These are phyloP conservation scores for Tieghemiomyces parasiticus DNA, from an alignment of 192 early-diverging fungal species.

Conservation along the genomic window DNA sequence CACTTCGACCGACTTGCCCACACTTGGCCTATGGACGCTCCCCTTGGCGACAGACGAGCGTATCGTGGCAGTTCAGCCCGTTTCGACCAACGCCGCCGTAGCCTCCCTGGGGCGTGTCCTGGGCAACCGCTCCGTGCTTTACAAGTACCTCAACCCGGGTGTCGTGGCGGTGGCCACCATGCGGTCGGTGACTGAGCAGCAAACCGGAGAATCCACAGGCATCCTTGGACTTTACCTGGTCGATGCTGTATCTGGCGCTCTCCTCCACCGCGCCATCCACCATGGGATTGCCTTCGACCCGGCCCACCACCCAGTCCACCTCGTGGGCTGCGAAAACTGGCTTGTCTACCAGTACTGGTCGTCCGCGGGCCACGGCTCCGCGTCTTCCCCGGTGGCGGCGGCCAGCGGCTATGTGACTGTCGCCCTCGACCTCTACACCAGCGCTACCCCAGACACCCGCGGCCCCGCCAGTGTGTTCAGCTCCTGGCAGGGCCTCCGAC, in stretches of 20 bases:
- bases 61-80: conserved; percentile 7
- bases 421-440: conserved; percentile 80
- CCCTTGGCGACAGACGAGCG: conserved; percentile 1
- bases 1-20: conserved; percentile 11
- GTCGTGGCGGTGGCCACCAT: conserved; percentile 65
- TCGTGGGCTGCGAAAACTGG: conserved; percentile 74
- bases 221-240: conserved; percentile 60
- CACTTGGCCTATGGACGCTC: conserved; percentile 7
- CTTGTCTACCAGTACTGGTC: conserved; percentile 85
- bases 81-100: conserved; percentile 31
- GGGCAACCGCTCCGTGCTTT: conserved; percentile 89
- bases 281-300: conserved; percentile 28
- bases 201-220: conserved; percentile 36
- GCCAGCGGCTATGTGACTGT: conserved; percentile 65
- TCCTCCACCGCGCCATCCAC: conserved; percentile 58
- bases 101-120: conserved; percentile 87
- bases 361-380: conserved; percentile 8
- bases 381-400: conserved; percentile 12
- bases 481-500: conserved; percentile 49
- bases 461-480: conserved; percentile 63
- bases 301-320: conserved; percentile 34
- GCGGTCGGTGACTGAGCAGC: conserved; percentile 14
- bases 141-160: conserved; percentile 98
- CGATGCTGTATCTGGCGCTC: conserved; percentile 75
- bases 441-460: conserved; percentile 25